Evolutionary conservation across 805 yeast species (phyloP), one percentile per base, ranked within the genome.

Genomic region (Phaffomyces opuntiae): DNA sequence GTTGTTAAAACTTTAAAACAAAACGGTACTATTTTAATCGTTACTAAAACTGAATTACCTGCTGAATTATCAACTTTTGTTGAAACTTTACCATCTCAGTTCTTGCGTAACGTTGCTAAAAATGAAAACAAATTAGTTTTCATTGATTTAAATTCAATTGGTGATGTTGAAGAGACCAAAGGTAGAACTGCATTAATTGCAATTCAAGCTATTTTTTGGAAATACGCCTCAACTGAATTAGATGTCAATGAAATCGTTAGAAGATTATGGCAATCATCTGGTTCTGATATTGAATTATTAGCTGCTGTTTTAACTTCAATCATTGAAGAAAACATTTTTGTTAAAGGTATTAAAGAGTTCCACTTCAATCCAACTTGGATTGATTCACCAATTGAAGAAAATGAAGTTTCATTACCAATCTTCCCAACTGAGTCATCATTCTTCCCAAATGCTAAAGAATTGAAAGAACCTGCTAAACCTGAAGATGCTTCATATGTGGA

Each of bases 121-220:
- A 80, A 78, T 57, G 65, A 74, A 35, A 67, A 78, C 52, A 67
- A 70, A 44, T 62, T 89, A 39, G 68, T 70, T 48, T 65, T 85
- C 26, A 59, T 87, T 42, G 95, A 88, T 63, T 70, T 75, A 52
- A 72, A 80, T 21, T 60, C 77, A 19, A 68, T 84, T 49, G 87
- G 83, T 37, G 87, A 78, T 45, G 73, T 80, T 54, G 83, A 78
- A 50, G 80, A 81, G 45, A 81, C 93, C 36, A 75, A 78, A 54
- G 95, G 95, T 27, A 81, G 89, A 61, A 79, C 93, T 5, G 72
- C 73, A 31, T 74, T 80, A 35, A 82, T 89, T 62, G 87, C 88
- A 42, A 67, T 78, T 47, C 96, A 89, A 67, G 77, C 83, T 37
- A 87, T 82, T 0, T 83, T 87, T 71, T 88, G 96, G 95, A 74